These are phyloP conservation scores for Rhodosporidiobolus odoratus DNA, from an alignment of 768 basidiomycete genomes.

Conservation along the genomic window DNA sequence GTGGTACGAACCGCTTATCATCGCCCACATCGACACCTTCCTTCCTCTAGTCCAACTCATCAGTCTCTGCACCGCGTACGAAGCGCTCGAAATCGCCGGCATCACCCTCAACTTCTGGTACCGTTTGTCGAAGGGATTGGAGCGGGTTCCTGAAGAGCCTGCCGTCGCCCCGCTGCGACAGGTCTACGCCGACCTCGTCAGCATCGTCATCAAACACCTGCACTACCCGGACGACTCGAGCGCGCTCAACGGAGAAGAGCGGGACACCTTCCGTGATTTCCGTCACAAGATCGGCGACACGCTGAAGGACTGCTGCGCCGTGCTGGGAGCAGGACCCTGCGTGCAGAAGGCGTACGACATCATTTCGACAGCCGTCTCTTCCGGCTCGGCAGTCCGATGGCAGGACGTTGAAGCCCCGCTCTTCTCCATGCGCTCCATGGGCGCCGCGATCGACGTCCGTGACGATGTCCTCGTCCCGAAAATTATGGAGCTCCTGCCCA, in stretches of 20 bases:
- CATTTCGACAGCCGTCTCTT: conserved; percentile 65
- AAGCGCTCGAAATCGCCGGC: conserved; percentile 89
- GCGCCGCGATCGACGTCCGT: conserved; percentile 76
- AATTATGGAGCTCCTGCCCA: conserved; percentile 90
- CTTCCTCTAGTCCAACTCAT: conserved; percentile 94
- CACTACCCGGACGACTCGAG: conserved; percentile 76
- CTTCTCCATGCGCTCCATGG: conserved; percentile 97
- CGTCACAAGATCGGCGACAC: conserved; percentile 99
- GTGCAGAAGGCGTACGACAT: conserved; percentile 73
- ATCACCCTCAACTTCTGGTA: conserved; percentile 99
- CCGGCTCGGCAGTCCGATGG: conserved; percentile 58
- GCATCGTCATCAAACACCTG: conserved; percentile 78
- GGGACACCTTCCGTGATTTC: conserved; percentile 89
- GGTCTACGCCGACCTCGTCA: conserved; percentile 77
- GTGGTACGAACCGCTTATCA: conserved; percentile 79
- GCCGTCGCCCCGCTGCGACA: conserved; percentile 64
- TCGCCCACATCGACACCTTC: conserved; percentile 85
- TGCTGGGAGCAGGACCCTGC: conserved; percentile 80
- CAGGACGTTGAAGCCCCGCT: conserved; percentile 96
- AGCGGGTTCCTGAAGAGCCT: conserved; percentile 51
- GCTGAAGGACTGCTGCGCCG: conserved; percentile 93
- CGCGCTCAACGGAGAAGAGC: conserved; percentile 67
- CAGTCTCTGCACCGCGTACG: conserved; percentile 82
- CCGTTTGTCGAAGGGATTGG: conserved; percentile 82
- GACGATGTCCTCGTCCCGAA: conserved; percentile 86